Conservation (phyloP, 2,329 filamentous ascomycete species). For the Biscogniauxia sp. region DNA sequence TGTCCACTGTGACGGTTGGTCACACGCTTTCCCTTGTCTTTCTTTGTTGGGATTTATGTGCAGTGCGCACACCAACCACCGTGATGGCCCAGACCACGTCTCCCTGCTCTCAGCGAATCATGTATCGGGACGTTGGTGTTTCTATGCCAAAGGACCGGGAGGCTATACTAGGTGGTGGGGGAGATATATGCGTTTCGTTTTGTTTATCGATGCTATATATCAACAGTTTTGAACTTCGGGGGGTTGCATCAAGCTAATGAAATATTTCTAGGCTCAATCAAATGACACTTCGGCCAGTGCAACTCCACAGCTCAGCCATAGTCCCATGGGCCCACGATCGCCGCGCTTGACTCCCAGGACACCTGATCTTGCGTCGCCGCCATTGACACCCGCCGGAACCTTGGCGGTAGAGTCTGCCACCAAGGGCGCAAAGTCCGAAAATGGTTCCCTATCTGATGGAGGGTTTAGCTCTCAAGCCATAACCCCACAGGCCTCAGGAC, state of each 20-base stretch:
- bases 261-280: constrained; percentile 51
- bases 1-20: constrained; percentile 12
- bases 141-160: neutral
- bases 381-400: constrained; percentile 82
- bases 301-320: constrained; percentile 63
- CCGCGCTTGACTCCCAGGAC: constrained; percentile 65
- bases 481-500: constrained; percentile 67
- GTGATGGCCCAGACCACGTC: neutral
- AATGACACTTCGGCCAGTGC: constrained; percentile 59
- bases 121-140: neutral
- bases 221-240: neutral
- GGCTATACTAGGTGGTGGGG: neutral
- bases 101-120: neutral
- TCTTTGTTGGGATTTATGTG: constrained; percentile 1
- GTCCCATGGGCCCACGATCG: constrained; percentile 62
- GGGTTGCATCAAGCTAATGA: constrained; percentile 16
- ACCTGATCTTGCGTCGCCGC: constrained; percentile 79
- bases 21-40: constrained; percentile 20
- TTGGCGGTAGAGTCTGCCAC: constrained; percentile 38
- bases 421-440: constrained; percentile 23
- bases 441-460: constrained; percentile 22
- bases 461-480: constrained; percentile 46
- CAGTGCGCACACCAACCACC: neutral
- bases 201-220: too few species aligned
- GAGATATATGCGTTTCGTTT: neutral